Evolutionary conservation across 2,329 filamentous ascomycete species (phyloP).

Genomic region (Rachicladosporium sp.): DNA sequence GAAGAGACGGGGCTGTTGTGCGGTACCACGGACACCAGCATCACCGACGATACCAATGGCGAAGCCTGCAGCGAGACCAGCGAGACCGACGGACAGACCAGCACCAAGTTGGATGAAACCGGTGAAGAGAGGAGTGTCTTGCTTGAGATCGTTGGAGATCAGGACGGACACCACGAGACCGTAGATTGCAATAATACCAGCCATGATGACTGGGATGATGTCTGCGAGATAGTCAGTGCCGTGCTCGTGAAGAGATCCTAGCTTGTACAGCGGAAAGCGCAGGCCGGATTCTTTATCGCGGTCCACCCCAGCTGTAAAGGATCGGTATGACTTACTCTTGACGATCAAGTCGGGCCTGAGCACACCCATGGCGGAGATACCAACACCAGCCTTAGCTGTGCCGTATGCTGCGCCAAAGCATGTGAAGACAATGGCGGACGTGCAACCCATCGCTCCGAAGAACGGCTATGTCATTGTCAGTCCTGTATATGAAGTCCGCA

Average conservation of each 20-base stretch:
- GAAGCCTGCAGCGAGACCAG: conserved; percentile 30
- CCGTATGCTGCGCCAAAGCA: conserved; percentile 95
- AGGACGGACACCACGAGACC: conserved; percentile 42
- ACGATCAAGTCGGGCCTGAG: conserved; percentile 95
- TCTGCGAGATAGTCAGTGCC: conserved; percentile 41
- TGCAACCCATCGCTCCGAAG: conserved; percentile 96
- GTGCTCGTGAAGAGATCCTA: neutral
- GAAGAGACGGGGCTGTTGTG: conserved; percentile 75
- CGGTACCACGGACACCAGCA: conserved; percentile 75
- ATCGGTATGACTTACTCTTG: conserved; percentile 65
- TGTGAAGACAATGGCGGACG: conserved; percentile 87
- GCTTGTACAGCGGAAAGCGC: no score
- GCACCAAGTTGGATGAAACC: conserved; percentile 43
- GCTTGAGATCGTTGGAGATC: conserved; percentile 41
- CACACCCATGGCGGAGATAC: conserved; percentile 97
- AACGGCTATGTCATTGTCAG: conserved; percentile 49
- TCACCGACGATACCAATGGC: conserved; percentile 53
- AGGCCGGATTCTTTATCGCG: no score
- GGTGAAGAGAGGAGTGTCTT: conserved; percentile 35
- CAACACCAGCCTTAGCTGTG: conserved; percentile 97
- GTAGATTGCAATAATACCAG: conserved; percentile 99
- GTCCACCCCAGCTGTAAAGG: no score
- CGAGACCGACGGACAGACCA: conserved; percentile 36
- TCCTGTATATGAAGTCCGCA: neutral
- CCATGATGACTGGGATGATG: conserved; percentile 99